Evolutionary conservation across 2,329 filamentous ascomycete genomes (phyloP).

Genomic region (Colletotrichum tabaci): DNA sequence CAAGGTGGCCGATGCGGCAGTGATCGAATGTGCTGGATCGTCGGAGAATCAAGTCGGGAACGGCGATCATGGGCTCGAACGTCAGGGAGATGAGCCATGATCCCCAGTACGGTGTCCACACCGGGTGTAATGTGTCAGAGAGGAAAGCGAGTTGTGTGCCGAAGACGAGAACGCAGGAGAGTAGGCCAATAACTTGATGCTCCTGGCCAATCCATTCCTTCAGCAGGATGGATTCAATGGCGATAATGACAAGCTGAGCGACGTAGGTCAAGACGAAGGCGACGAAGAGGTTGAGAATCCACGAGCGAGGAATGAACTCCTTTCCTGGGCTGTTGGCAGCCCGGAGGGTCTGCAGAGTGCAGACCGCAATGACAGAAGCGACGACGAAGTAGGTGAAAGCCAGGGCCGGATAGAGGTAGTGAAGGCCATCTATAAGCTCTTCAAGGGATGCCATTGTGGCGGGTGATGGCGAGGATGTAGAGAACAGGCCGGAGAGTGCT

Average conservation of each 20-base stretch:
- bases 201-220: constrained; percentile 61
- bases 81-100: constrained; percentile 72
- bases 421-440: constrained; percentile 60
- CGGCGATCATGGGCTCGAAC: constrained; percentile 67
- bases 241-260: constrained; percentile 60
- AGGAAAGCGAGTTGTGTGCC: constrained; percentile 71
- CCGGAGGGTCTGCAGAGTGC: constrained; percentile 65
- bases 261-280: constrained; percentile 62
- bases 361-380: constrained; percentile 65
- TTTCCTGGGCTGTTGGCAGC: constrained; percentile 51
- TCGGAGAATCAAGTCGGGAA: constrained; percentile 47
- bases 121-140: constrained; percentile 62
- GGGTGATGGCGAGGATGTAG: neutral
- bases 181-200: constrained; percentile 68
- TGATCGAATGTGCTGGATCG: constrained; percentile 46
- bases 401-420: constrained; percentile 71
- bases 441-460: constrained; percentile 46
- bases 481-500: neutral
- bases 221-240: constrained; percentile 53
- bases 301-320: constrained; percentile 57
- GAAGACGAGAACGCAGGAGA: constrained; percentile 76
- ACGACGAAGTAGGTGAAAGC: constrained; percentile 72
- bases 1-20: constrained; percentile 36
- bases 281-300: constrained; percentile 59
- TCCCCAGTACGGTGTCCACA: constrained; percentile 76